These are phyloP conservation scores for Erysimum cheiranthoides DNA, from an alignment of 345 rosid genomes.

Conservation along the genomic window DNA sequence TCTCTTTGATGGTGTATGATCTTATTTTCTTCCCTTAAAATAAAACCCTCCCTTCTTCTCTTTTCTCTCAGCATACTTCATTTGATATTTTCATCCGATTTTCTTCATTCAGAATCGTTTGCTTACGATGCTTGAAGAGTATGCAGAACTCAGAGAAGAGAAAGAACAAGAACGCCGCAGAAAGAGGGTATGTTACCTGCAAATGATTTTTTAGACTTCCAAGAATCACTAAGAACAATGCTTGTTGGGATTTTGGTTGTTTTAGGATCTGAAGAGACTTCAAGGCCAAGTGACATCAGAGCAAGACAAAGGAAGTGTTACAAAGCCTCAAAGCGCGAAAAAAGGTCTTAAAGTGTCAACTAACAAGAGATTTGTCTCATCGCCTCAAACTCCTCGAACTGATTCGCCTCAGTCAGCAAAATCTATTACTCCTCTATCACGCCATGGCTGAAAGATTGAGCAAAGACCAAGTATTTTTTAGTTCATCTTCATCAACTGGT, in stretches of 20 bases:
- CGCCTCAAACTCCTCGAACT: slow-evolving; percentile 63
- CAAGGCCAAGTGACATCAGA: slow-evolving; percentile 86
- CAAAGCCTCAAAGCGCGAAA: slow-evolving; percentile 64
- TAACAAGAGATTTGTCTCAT: slow-evolving; percentile 64
- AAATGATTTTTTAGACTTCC: background rate
- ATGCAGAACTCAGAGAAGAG: slow-evolving; percentile 71
- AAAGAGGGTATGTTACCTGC: slow-evolving; percentile 53
- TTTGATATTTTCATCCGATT: background rate
- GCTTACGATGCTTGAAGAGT: slow-evolving; percentile 87
- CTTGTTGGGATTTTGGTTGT: slow-evolving; percentile 11
- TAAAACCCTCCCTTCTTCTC: background rate
- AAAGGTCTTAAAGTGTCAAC: slow-evolving; percentile 69
- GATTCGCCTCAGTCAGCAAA: slow-evolving; percentile 52
- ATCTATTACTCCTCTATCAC: slow-evolving; percentile 51
- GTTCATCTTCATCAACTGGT: background rate
- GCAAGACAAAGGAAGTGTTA: slow-evolving; percentile 88
- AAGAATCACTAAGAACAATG: slow-evolving; percentile 2
- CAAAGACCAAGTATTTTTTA: slow-evolving; percentile 5
- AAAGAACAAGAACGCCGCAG: slow-evolving; percentile 91
- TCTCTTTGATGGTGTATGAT: slow-evolving; percentile 83
- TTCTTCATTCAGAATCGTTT: slow-evolving; percentile 62
- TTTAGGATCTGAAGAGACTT: slow-evolving; percentile 91
- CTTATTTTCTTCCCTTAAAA: slow-evolving; percentile 8
- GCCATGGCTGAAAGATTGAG: slow-evolving; percentile 52
- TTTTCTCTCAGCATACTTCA: background rate